These are phyloP conservation scores for Fusarium continuum DNA, from an alignment of 2,329 filamentous ascomycete genomes.

Conservation along the genomic window DNA sequence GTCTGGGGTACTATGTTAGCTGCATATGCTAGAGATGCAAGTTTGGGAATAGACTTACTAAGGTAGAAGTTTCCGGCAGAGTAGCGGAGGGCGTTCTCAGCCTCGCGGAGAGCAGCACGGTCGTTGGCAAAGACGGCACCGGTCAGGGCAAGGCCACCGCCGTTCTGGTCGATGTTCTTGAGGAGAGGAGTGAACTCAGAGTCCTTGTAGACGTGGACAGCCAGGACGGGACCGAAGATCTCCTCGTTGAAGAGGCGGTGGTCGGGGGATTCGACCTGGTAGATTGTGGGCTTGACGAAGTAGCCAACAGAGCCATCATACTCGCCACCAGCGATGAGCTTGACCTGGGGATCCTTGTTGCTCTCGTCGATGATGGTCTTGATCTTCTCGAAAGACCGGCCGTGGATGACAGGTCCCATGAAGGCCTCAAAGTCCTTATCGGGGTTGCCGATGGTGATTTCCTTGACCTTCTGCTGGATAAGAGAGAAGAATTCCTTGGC, in stretches of 20 bases:
- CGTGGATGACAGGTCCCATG: constrained; percentile 87
- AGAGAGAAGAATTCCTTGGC: constrained; percentile 75
- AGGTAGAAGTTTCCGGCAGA: constrained; percentile 67
- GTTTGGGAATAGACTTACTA: constrained; percentile 42
- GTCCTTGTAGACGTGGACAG: constrained; percentile 81
- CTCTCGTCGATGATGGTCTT: constrained; percentile 78
- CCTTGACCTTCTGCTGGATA: constrained; percentile 71
- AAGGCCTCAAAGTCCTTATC: constrained; percentile 75
- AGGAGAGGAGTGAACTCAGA: constrained; percentile 51
- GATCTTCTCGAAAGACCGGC: constrained; percentile 82
- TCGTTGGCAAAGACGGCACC: constrained; percentile 61
- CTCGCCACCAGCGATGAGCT: constrained; percentile 77
- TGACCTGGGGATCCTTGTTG: constrained; percentile 76
- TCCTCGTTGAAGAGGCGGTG: constrained; percentile 80
- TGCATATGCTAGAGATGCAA: accelerated
- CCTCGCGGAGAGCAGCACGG: constrained; percentile 57
- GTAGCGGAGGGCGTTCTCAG: constrained; percentile 61
- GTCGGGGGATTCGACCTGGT: constrained; percentile 74
- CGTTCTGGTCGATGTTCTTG: constrained; percentile 52
- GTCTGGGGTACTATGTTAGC: constrained; percentile 40
- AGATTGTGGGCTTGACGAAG: constrained; percentile 85
- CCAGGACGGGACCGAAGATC: constrained; percentile 82
- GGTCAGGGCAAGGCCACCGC: constrained; percentile 57
- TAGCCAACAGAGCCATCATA: constrained; percentile 82
- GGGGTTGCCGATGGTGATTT: constrained; percentile 75